These are phyloP conservation scores for Suillus discolor DNA, from an alignment of 768 basidiomycete species.

Conservation along the genomic window DNA sequence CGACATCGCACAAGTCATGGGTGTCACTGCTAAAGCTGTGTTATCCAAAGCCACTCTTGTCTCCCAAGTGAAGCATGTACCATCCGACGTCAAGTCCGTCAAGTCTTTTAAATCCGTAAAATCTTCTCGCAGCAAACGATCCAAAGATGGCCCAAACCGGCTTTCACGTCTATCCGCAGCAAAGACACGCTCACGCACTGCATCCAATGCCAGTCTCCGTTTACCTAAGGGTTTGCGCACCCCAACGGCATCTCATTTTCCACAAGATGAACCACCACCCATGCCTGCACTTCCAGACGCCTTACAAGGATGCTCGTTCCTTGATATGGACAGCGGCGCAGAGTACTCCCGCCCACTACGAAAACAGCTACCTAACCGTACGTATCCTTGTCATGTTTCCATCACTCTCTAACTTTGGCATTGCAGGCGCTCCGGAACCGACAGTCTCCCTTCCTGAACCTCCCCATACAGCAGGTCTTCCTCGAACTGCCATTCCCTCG, in stretches of 20 bases:
- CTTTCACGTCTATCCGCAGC: slow-evolving; percentile 61
- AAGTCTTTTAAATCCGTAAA: slow-evolving; percentile 22
- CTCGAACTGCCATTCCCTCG: slow-evolving; percentile 40
- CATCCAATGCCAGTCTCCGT: slow-evolving; percentile 69
- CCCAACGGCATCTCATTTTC: slow-evolving; percentile 35
- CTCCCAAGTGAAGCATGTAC: slow-evolving; percentile 13
- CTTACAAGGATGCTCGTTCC: slow-evolving; percentile 29
- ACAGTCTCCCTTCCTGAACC: slow-evolving; percentile 15
- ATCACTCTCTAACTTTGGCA: background rate
- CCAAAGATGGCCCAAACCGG: slow-evolving; percentile 34
- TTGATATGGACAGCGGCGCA: slow-evolving; percentile 38
- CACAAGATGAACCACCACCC: slow-evolving; percentile 33
- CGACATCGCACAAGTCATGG: slow-evolving; percentile 35
- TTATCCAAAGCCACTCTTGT: slow-evolving; percentile 38
- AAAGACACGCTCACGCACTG: slow-evolving; percentile 59
- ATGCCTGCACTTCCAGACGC: slow-evolving; percentile 28
- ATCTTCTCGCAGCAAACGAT: slow-evolving; percentile 27
- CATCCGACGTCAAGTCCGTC: slow-evolving; percentile 27
- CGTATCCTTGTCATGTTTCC: background rate
- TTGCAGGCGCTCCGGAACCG: slow-evolving; percentile 21
- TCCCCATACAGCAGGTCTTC: slow-evolving; percentile 24
- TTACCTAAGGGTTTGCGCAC: slow-evolving; percentile 45
- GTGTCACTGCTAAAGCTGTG: slow-evolving; percentile 41
- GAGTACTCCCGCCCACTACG: slow-evolving; percentile 32
- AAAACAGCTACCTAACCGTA: slow-evolving; percentile 20